Percentiles rank a stretch among this genome's conserved stretches.
Evolutionary conservation across 1,139 yeast genomes (phyloP).

Genomic region (Saccharomyces hybrid): DNA sequence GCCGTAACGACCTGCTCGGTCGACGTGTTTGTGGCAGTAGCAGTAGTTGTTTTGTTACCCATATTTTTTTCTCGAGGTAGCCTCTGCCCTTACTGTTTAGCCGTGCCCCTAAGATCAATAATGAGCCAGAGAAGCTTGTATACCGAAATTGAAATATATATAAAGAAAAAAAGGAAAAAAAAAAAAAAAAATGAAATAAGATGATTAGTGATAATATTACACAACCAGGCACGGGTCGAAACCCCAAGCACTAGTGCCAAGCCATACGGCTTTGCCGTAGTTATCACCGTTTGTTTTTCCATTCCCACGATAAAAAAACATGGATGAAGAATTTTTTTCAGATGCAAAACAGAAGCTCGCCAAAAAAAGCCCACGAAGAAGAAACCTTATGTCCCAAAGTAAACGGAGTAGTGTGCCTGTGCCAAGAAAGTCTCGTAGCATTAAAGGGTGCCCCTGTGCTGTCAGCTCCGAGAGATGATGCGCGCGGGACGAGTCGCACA

Average conservation of each 20-base stretch:
- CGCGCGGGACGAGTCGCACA: not conserved
- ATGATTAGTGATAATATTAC: not conserved
- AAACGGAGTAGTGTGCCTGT: not conserved
- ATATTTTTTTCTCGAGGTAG: too few relatives aligned
- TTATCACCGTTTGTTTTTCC: not conserved
- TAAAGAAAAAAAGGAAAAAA: not conserved
- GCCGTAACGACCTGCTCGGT: constrained; percentile 61
- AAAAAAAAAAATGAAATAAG: not conserved
- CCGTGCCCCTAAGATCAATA: not conserved
- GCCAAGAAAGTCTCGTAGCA: not conserved
- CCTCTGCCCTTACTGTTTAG: not conserved
- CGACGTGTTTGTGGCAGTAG: constrained; percentile 37
- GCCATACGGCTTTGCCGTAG: not conserved
- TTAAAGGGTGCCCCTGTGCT: not conserved
- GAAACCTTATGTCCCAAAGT: not conserved
- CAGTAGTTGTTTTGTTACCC: not conserved
- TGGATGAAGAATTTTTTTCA: not conserved
- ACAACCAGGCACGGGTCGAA: not conserved
- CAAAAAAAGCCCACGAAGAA: not conserved
- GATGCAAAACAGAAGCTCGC: not conserved
- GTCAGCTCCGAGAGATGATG: not conserved
- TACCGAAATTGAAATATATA: not conserved
- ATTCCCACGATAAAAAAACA: not conserved
- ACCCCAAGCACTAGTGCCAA: not conserved
- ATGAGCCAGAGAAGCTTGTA: too few relatives aligned